These are phyloP conservation scores for Wallemia hederae DNA, from an alignment of 1,284 basidiomycete genomes.

Conservation along the genomic window DNA sequence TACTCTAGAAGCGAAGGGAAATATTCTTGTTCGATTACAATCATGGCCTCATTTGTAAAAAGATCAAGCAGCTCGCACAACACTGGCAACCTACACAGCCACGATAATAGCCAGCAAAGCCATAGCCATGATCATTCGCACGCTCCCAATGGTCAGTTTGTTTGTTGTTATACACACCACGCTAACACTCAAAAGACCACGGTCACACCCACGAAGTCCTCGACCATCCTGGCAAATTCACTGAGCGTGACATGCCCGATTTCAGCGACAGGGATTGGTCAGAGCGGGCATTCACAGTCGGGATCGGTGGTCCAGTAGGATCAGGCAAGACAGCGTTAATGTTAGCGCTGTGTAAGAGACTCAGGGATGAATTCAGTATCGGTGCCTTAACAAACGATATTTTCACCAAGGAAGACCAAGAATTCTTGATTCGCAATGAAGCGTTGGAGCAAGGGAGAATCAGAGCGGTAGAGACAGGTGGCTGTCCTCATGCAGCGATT, in stretches of 20 bases:
- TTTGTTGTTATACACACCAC: not conserved
- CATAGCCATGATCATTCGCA: conserved; percentile 11
- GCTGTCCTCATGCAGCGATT: conserved; percentile 83
- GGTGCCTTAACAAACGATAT: conserved; percentile 74
- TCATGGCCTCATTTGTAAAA: conserved; percentile 9
- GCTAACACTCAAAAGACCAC: conserved; percentile 4
- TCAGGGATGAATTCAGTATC: conserved; percentile 65
- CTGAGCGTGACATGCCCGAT: conserved; percentile 75
- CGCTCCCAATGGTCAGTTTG: not conserved
- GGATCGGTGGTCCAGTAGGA: conserved; percentile 88
- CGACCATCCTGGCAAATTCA: conserved; percentile 65
- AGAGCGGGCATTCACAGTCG: conserved; percentile 83
- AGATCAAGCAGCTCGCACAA: conserved; percentile 13
- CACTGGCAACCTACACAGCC: conserved; percentile 4
- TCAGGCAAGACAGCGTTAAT: conserved; percentile 91
- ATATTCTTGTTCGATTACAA: conserved; percentile 1
- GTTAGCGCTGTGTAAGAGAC: conserved; percentile 57
- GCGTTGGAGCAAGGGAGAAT: conserved; percentile 64
- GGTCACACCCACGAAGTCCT: conserved; percentile 62
- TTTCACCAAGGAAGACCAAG: conserved; percentile 88
- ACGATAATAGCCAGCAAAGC: conserved; percentile 13
- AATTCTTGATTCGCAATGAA: conserved; percentile 76
- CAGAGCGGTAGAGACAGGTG: conserved; percentile 84
- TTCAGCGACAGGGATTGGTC: conserved; percentile 56
- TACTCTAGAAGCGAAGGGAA: conserved; percentile 5